Evolutionary conservation across 306 rosid genomes (phyloP), one percentile per base, ranked within the genome.

Genomic region (Boehmeria nivea): DNA sequence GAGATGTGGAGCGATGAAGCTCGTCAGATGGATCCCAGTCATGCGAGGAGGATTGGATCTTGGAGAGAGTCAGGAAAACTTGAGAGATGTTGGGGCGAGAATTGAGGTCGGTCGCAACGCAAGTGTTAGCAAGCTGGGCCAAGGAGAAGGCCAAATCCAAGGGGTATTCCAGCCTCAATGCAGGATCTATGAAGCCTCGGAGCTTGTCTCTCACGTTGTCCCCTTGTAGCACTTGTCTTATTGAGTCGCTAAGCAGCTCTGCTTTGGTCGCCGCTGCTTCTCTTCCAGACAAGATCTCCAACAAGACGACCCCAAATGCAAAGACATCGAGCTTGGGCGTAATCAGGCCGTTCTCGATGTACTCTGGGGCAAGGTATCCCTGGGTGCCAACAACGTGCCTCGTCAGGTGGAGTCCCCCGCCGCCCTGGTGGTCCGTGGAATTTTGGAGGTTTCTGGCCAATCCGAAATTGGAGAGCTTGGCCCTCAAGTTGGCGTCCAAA

Each of bases 361-460:
- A n/a, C n/a, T n/a, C n/a, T n/a, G n/a, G n/a, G n/a, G n/a, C n/a
- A n/a, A n/a, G n/a, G n/a, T n/a, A n/a, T n/a, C n/a, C n/a, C n/a
- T n/a, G n/a, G n/a, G n/a, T n/a, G n/a, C n/a, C n/a, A n/a, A 86
- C 69, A 4, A 83, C 95, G 56, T 86, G 95, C 59, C 91, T 78
- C 3, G 91, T 86, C 54, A 76, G 31, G 45, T 81, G 87, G 54
- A 83, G 60, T 25, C 70, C 76, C 2, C 37, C 50, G 13, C n/a
- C n/a, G n/a, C n/a, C n/a, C n/a, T n/a, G n/a, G n/a, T n/a, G n/a
- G n/a, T 25, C 50, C 3, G 58, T 71, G 18, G 58, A 20, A 55
- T 62, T 54, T 17, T 59, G 84, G 44, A 73, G 38, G 0, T 52
- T 53, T 78, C 91, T 86, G 4, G 95, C 91, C 39, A 76, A 56